These are phyloP conservation scores for Micractinium conductrix DNA, from an alignment of 139 green algal species.

Conservation along the genomic window DNA sequence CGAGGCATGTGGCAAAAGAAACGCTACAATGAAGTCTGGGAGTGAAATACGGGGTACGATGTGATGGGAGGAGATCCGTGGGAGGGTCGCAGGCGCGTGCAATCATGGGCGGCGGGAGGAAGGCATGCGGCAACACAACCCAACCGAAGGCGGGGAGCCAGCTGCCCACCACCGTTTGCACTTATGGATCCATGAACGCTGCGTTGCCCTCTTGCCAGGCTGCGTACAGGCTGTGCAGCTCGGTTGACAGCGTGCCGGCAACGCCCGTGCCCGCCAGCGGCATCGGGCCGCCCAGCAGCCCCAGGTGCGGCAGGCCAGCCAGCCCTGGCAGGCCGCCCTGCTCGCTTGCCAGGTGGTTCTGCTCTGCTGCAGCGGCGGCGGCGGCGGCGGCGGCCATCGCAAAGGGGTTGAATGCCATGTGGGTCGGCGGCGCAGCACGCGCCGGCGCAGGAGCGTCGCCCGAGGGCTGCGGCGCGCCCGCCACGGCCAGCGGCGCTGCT, in stretches of 20 bases:
- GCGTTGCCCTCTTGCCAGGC: conserved; percentile 11
- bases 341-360: neutral
- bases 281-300: neutral
- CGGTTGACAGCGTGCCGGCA: neutral
- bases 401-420: neutral
- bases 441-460: too few species aligned
- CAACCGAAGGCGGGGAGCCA: too few species aligned
- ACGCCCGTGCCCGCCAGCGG: neutral
- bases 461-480: too few species aligned
- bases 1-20: too few species aligned
- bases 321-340: neutral
- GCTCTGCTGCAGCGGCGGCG: neutral
- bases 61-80: too few species aligned
- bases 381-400: neutral
- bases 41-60: too few species aligned
- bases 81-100: too few species aligned
- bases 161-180: too few species aligned
- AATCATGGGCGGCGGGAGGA: too few species aligned
- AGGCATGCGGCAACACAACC: too few species aligned
- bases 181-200: neutral
- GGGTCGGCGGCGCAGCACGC: too few species aligned
- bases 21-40: too few species aligned
- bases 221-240: conserved; percentile 10
- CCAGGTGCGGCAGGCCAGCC: neutral
- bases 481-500: neutral